Evolutionary conservation across 768 basidiomycete species (phyloP).

Genomic region (Kwoniella sp.): DNA sequence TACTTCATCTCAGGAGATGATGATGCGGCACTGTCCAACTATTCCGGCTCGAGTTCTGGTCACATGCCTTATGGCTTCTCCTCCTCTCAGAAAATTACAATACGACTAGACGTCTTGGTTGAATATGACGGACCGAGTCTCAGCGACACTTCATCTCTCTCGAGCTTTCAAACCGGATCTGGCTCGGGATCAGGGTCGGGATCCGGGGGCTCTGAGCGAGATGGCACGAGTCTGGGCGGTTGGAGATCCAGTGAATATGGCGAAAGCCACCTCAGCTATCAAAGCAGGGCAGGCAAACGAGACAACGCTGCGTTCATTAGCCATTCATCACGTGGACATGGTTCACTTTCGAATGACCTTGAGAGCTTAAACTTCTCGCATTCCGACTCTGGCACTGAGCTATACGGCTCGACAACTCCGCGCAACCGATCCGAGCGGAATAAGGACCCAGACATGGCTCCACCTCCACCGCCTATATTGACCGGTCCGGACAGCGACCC

Average conservation of each 20-base stretch:
- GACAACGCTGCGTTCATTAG: neutral
- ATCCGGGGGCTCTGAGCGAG: constrained; percentile 58
- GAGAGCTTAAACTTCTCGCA: neutral
- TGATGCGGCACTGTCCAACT: constrained; percentile 70
- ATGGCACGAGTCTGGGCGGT: constrained; percentile 28
- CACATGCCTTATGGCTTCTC: constrained; percentile 54
- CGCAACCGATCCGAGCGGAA: constrained; percentile 3
- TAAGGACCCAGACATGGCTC: neutral
- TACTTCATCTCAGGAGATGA: constrained; percentile 80
- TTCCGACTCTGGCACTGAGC: neutral
- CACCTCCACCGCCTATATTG: constrained; percentile 6
- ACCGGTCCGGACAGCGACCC: constrained; percentile 33
- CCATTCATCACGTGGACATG: neutral
- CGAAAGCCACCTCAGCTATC: constrained; percentile 4
- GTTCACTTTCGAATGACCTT: neutral
- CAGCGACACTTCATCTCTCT: constrained; percentile 81
- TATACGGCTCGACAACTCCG: constrained; percentile 3
- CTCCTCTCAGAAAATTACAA: constrained; percentile 68
- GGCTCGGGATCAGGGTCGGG: constrained; percentile 17
- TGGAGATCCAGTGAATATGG: constrained; percentile 23
- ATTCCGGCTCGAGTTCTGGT: constrained; percentile 60
- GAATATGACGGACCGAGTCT: constrained; percentile 91
- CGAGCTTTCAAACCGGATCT: constrained; percentile 73
- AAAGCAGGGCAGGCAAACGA: neutral
- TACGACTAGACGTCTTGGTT: constrained; percentile 73